These are phyloP conservation scores for Psidium guajava DNA, from an alignment of 345 rosid genomes.

Conservation along the genomic window DNA sequence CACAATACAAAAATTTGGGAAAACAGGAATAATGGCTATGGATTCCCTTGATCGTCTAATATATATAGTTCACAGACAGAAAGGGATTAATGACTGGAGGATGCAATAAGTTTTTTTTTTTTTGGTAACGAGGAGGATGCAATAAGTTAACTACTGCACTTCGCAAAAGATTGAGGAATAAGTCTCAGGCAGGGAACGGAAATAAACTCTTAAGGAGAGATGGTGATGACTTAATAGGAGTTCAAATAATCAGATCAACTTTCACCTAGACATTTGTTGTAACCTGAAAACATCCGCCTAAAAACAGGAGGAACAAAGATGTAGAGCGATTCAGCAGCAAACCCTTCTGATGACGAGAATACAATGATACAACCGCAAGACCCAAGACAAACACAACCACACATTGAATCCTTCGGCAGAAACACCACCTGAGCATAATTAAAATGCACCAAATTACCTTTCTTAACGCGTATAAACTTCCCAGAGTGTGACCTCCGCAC, in stretches of 20 bases:
- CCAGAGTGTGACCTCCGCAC: slow-evolving; percentile 85
- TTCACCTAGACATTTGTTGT: background rate
- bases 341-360: background rate
- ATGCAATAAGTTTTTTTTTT: background rate
- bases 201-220: background rate
- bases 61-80: background rate
- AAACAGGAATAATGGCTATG: background rate
- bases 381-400: background rate
- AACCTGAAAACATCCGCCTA: background rate
- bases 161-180: background rate
- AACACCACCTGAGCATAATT: background rate
- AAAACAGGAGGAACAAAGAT: background rate
- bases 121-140: too few relatives aligned
- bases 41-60: background rate
- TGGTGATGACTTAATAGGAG: background rate
- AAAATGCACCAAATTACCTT: slow-evolving; percentile 33
- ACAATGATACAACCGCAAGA: background rate
- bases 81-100: background rate
- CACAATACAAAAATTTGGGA: background rate
- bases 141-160: background rate
- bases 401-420: background rate
- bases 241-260: background rate
- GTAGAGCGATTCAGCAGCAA: background rate
- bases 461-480: slow-evolving; percentile 66
- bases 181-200: background rate